Conservation (phyloP, 2,329 filamentous ascomycete genomes). For the Paraconiothyrium brasiliense region DNA sequence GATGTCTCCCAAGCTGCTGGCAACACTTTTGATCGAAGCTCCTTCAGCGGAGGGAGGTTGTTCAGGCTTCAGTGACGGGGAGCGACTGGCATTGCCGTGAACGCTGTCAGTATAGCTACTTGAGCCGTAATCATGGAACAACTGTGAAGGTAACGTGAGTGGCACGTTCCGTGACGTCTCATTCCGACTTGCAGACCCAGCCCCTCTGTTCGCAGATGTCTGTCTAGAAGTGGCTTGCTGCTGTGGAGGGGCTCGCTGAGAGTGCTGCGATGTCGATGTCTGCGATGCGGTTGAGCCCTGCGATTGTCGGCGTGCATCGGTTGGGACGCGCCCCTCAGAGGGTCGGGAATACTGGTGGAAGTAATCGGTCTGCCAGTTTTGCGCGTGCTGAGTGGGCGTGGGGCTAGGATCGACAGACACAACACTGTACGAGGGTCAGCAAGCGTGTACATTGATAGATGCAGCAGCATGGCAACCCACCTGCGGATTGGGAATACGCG, state of each 20-base stretch:
- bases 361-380: conserved; percentile 50
- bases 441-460: background rate
- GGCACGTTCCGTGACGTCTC: conserved; percentile 24
- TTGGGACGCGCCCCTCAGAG: conserved; percentile 33
- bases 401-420: conserved; percentile 72
- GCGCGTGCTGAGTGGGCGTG: conserved; percentile 42
- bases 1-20: conserved; percentile 53
- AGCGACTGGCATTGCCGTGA: conserved; percentile 28
- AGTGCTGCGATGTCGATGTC: conserved; percentile 29
- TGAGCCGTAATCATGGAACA: conserved; percentile 50
- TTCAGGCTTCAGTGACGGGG: conserved; percentile 34
- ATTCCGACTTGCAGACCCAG: conserved; percentile 14
- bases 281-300: conserved; percentile 42
- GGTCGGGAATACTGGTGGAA: conserved; percentile 45
- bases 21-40: conserved; percentile 45
- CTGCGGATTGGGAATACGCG: conserved; percentile 73
- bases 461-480: conserved; percentile 66
- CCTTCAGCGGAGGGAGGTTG: conserved; percentile 35
- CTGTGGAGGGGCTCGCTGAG: conserved; percentile 26
- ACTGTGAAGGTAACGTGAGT: conserved; percentile 36
- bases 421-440: conserved; percentile 7
- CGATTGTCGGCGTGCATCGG: conserved; percentile 37
- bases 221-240: conserved; percentile 21
- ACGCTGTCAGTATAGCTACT: conserved; percentile 37
- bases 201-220: conserved; percentile 14